Percentiles rank a stretch among this genome's conserved stretches.
Conservation (phyloP, 306 rosid species). For the Cucurbita argyrosperma region DNA sequence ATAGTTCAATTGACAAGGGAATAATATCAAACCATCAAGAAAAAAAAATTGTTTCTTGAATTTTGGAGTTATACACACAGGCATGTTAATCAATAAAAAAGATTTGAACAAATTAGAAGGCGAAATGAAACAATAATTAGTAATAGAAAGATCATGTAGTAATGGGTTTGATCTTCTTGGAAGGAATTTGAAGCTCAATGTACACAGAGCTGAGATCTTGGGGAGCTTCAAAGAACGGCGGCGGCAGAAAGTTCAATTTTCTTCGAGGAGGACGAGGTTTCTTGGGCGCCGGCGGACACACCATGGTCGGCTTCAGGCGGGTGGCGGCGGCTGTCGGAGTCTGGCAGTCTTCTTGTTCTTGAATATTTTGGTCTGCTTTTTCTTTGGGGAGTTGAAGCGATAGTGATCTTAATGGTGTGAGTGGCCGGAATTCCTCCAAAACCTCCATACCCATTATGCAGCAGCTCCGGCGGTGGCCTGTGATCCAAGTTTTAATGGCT, state of each 20-base stretch:
- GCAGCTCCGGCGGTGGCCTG: too few relatives aligned
- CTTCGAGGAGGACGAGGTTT: constrained; percentile 20
- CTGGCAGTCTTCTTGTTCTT: constrained; percentile 18
- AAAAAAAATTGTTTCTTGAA: background rate
- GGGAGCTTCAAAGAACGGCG: constrained; percentile 28
- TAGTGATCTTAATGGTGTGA: constrained; percentile 16
- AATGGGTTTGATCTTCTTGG: constrained; percentile 22
- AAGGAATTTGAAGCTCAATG: constrained; percentile 9
- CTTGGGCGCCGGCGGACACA: constrained; percentile 59
- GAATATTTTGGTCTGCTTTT: background rate
- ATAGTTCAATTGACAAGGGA: too few relatives aligned
- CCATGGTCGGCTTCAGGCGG: constrained; percentile 11
- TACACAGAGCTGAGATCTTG: constrained; percentile 33
- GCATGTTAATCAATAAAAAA: background rate
- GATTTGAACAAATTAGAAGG: background rate
- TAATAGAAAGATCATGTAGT: background rate
- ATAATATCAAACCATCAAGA: too few relatives aligned
- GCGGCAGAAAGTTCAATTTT: constrained; percentile 7
- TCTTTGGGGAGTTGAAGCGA: background rate
- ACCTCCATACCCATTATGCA: constrained; percentile 33
- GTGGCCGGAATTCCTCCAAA: constrained; percentile 36
- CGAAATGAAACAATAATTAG: background rate
- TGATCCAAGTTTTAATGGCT: too few relatives aligned
- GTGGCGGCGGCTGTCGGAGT: constrained; percentile 31
- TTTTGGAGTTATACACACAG: background rate